A percentile compares a stretch with the other conserved stretches of the same genome.
Evolutionary conservation across 805 yeast species (phyloP).

Genomic region (Brettanomyces custersianus): DNA sequence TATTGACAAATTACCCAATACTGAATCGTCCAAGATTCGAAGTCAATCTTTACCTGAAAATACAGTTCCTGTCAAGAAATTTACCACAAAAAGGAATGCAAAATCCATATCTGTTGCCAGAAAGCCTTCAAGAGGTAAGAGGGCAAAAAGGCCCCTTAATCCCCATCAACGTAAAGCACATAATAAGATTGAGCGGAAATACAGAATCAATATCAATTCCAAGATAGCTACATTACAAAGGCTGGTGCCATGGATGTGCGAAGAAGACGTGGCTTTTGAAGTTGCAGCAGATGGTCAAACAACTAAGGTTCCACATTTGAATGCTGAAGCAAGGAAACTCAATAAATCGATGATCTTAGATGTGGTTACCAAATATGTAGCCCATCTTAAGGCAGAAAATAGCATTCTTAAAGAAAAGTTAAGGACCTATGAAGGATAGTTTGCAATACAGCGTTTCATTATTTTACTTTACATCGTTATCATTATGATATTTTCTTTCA

Average conservation of each 20-base stretch:
- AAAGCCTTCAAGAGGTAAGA: not conserved
- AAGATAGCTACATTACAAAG: slow-evolving; percentile 61
- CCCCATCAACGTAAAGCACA: slow-evolving; percentile 56
- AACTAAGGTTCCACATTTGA: slow-evolving; percentile 3
- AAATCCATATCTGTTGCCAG: not conserved
- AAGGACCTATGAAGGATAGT: not conserved
- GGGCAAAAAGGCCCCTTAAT: slow-evolving; percentile 20
- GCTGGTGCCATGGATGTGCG: slow-evolving; percentile 59
- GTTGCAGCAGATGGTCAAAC: slow-evolving; percentile 20
- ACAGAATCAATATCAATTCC: slow-evolving; percentile 63
- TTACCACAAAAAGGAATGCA: not conserved
- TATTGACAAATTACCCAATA: not conserved
- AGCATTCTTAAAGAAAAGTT: slow-evolving; percentile 15
- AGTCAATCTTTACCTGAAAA: not conserved
- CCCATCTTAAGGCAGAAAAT: slow-evolving; percentile 43
- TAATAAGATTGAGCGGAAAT: slow-evolving; percentile 62
- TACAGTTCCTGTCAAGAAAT: not conserved
- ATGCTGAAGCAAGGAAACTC: slow-evolving; percentile 29
- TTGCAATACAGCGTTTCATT: too few species aligned
- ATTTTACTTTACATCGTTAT: too few species aligned
- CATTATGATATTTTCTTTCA: too few species aligned
- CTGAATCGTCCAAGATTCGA: not conserved
- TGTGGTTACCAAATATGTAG: slow-evolving; percentile 55
- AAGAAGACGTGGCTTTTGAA: slow-evolving; percentile 56
- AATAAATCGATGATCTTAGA: slow-evolving; percentile 64